Evolutionary conservation across 2,329 filamentous ascomycete genomes (phyloP), one percentile per base, ranked within the genome.

Genomic region (Ceratocystis variospora): DNA sequence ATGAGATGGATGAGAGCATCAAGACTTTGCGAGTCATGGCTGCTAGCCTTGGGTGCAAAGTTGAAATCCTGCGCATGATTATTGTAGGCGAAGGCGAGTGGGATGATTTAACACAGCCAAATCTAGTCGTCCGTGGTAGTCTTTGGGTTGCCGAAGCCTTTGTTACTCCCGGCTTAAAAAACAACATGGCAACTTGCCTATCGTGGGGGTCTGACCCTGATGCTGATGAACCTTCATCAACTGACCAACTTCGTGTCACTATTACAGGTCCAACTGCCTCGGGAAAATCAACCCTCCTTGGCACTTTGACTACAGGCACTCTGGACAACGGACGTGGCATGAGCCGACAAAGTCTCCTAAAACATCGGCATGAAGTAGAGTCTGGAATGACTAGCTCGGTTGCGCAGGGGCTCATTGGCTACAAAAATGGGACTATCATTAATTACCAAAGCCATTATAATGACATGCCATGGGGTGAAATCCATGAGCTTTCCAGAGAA

Each of bases 351-450:
- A 93, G 89, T 71, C 80, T 97, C 63, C 79, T 99, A 37, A 96
- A 91, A 73, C 94, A 99, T 75, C 86, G 89, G 10, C 94, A 99
- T 73, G 94, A 99, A 74, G 88, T 97, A 67, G 87, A 83, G 2
- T 95, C 93, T 1, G 94, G 94, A 0, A 81, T 96, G 69, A 99
- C 94, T 1, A 96, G 91, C 73, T 97, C 93, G 5, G 87, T 99
- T 57, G 90, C 94, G 0, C 93, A 96, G 72, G 94, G 97, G 74
- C 80, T 99, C 8, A 83, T 99, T 69, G 94, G 94, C 6, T 99
- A 97, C 73, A 80, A 82, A 53, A 77, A 79, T 3, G 72, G 72
- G 31, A 72, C 73, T 8, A 80, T 94, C 48, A 79, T 96, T 72
- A 97, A 96, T 73, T 97, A 95, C 73, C 87, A 89, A 2, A 63